phyloP scores from a whole-genome alignment of 2,329 filamentous ascomycete genomes.

The Pseudocercospora eumusae region DNA sequence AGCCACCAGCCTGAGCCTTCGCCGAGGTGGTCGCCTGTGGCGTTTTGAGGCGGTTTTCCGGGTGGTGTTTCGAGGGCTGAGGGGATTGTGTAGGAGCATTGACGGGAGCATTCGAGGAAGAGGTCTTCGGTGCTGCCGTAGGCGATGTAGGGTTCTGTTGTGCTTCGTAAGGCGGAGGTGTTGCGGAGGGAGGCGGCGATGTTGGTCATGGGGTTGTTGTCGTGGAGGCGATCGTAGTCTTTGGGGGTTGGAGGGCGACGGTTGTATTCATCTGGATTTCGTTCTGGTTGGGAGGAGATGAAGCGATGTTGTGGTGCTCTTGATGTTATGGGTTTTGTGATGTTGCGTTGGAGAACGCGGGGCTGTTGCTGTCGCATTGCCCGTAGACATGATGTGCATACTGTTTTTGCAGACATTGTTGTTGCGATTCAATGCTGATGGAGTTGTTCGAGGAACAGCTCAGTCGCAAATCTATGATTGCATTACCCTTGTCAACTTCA shows the following conservation, averaged over 20 bases:
- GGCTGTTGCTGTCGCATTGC: constrained; percentile 16
- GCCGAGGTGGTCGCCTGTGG: constrained; percentile 80
- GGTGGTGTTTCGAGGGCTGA: constrained; percentile 63
- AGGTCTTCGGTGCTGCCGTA: constrained; percentile 77
- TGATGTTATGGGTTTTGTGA: constrained; percentile 4
- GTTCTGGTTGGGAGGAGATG: constrained; percentile 11
- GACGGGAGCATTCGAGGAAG: constrained; percentile 71
- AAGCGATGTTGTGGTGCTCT: constrained; percentile 16
- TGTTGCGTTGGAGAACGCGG: neutral
- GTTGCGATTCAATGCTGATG: neutral
- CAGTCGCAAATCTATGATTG: constrained; percentile 10
- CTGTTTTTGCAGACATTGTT: constrained; percentile 30
- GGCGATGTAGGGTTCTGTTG: constrained; percentile 71
- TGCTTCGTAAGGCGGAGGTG: constrained; percentile 40
- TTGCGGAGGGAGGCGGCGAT: constrained; percentile 33
- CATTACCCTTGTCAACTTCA: neutral
- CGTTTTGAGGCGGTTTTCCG: constrained; percentile 67
- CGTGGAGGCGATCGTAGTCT: constrained; percentile 19
- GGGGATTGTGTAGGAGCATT: constrained; percentile 76
- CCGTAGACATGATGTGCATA: constrained; percentile 31
- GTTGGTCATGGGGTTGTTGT: constrained; percentile 25
- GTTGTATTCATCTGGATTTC: constrained; percentile 18
- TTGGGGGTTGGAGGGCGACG: constrained; percentile 15
- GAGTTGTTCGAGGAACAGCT: neutral
- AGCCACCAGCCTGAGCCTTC: constrained; percentile 78